phyloP scores from a whole-genome alignment of 2,329 filamentous ascomycete species.

The Blastomyces parvus region DNA sequence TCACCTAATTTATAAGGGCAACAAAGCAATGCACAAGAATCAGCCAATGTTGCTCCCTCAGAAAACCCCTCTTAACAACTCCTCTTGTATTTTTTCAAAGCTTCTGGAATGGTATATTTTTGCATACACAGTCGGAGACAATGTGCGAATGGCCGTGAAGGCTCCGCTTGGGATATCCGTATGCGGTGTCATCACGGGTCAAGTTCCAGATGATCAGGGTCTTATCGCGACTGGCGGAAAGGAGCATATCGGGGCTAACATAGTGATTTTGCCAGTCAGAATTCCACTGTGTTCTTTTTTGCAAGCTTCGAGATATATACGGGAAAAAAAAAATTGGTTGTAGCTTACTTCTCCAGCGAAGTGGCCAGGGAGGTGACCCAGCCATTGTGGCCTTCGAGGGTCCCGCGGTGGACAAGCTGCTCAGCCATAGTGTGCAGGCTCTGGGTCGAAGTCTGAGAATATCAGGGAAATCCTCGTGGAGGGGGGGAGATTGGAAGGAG shows the following conservation, averaged over 20 bases:
- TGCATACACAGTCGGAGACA: slow-evolving; percentile 97
- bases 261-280: background rate
- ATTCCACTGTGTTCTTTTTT: slow-evolving; percentile 7
- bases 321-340: slow-evolving; percentile 7
- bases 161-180: slow-evolving; percentile 98
- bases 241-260: slow-evolving; percentile 92
- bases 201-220: slow-evolving; percentile 99
- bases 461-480: slow-evolving; percentile 28
- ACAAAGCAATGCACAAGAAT: slow-evolving; percentile 17
- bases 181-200: slow-evolving; percentile 94
- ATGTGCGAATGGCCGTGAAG: slow-evolving; percentile 99
- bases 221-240: slow-evolving; percentile 96
- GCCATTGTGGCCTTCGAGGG: slow-evolving; percentile 98
- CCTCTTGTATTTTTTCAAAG: slow-evolving; percentile 18
- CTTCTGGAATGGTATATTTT: slow-evolving; percentile 19
- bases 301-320: background rate
- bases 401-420: slow-evolving; percentile 92
- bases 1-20: slow-evolving; percentile 54
- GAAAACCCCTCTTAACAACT: slow-evolving; percentile 11
- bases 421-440: slow-evolving; percentile 59
- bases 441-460: slow-evolving; percentile 30
- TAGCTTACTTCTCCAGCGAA: slow-evolving; percentile 90
- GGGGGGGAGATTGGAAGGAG: slow-evolving; percentile 25
- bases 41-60: background rate
- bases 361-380: slow-evolving; percentile 98